A percentile compares a stretch with the other conserved stretches of the same genome.
Conservation (phyloP, 108 stramenopile species). For the Cyclotella cryptica region DNA sequence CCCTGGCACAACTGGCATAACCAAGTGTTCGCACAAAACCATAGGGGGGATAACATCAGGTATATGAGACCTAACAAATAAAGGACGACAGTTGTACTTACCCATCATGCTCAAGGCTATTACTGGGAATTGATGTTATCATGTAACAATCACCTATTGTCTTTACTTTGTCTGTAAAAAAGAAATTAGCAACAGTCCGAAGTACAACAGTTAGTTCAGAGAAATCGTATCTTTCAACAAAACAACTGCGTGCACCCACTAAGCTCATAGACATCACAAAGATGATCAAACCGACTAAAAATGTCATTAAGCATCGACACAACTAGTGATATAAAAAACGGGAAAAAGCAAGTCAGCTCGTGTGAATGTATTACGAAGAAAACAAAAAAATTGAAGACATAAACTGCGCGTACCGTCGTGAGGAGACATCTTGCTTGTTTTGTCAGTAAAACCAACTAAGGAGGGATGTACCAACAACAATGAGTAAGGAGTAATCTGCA, state of each 20-base stretch:
- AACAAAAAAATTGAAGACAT: not conserved
- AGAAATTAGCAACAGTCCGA: not conserved
- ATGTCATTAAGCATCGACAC: slow-evolving; percentile 58
- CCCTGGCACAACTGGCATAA: slow-evolving; percentile 32
- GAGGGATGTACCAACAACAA: too few relatives aligned
- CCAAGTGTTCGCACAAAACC: not conserved
- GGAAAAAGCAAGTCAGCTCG: not conserved
- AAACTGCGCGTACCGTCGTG: slow-evolving; percentile 22
- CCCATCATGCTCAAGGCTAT: slow-evolving; percentile 49
- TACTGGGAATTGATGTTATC: slow-evolving; percentile 52
- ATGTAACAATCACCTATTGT: slow-evolving; percentile 56
- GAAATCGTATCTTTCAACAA: not conserved
- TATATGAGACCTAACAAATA: not conserved
- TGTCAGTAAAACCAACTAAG: slow-evolving; percentile 57
- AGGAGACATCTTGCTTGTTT: slow-evolving; percentile 49
- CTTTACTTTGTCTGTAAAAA: slow-evolving; percentile 13
- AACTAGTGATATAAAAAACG: slow-evolving; percentile 24
- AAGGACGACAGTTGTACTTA: not conserved
- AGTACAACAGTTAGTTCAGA: not conserved
- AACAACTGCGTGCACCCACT: slow-evolving; percentile 28
- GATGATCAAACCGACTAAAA: slow-evolving; percentile 56
- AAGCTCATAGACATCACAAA: slow-evolving; percentile 54
- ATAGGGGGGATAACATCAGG: too few relatives aligned
- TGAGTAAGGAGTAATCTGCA: too few relatives aligned
- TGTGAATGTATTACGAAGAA: too few relatives aligned